Evolutionary conservation across 75 land plant species (phyloP).

Genomic region (Selaginella tamariscina): DNA sequence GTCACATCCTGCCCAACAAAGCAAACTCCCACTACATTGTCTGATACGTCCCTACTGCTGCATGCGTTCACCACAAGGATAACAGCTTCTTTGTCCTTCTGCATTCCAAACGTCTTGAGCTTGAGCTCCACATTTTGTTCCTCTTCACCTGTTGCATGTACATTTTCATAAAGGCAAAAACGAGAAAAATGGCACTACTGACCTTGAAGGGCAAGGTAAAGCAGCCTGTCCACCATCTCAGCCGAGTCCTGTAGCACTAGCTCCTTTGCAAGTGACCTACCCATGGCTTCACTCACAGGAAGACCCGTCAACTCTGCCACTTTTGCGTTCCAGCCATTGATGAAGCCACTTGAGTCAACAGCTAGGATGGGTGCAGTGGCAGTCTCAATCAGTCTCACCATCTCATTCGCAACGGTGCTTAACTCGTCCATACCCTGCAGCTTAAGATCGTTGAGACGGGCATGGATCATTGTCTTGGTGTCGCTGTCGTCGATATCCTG

Average conservation of each 20-base stretch:
- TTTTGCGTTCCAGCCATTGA: constrained; percentile 79
- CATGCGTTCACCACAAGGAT: constrained; percentile 76
- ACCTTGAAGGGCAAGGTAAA: constrained; percentile 76
- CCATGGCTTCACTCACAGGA: constrained; percentile 47
- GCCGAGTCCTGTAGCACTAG: constrained; percentile 58
- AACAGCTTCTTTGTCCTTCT: constrained; percentile 33
- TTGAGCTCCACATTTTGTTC: constrained; percentile 44
- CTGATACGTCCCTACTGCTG: constrained; percentile 53
- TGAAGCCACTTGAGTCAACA: constrained; percentile 43
- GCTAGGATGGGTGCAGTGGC: constrained; percentile 73
- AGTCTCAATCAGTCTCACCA: constrained; percentile 83
- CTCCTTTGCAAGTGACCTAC: constrained; percentile 51
- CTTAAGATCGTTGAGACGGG: constrained; percentile 39
- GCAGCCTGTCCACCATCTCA: constrained; percentile 56
- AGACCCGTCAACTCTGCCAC: constrained; percentile 61
- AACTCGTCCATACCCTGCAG: constrained; percentile 56
- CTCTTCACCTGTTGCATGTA: neutral
- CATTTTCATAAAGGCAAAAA: neutral
- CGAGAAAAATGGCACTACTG: neutral
- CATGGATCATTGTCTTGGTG: constrained; percentile 24
- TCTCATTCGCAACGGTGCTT: constrained; percentile 60
- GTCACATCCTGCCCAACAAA: constrained; percentile 84
- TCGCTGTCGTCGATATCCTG: constrained; percentile 25
- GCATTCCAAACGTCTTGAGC: constrained; percentile 47
- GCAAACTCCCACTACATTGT: constrained; percentile 66